Evolutionary conservation across 2,329 filamentous ascomycete species (phyloP), one percentile per base, ranked within the genome.

Genomic region (Dactylella cylindrospora): DNA sequence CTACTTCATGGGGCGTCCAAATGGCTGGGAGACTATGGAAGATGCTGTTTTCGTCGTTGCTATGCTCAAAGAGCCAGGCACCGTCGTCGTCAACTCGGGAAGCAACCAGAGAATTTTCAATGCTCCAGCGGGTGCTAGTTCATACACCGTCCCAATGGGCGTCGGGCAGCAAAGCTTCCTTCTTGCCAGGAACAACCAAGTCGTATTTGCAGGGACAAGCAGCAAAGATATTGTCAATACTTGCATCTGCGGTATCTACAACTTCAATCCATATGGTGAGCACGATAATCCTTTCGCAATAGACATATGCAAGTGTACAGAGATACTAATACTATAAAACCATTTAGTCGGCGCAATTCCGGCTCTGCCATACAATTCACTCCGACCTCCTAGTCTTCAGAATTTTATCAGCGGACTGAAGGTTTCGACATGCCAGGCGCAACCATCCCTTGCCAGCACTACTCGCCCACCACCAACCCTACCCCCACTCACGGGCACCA

Each of bases 161-260:
- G 68, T 76, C 3, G 78, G 78, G 2, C 64, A 71, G 41, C 77
- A 79, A 67, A 72, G 67, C 15, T 81, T 81, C 49, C 70, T 71
- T 1, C 72, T 81, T 3, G 69, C 70, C 2, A 74, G 79, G 3
- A 70, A 72, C 25, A 72, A 71, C 0, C 49, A 72, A 31, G 73
- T 70, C 0, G 72, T 79, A 3, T 62, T 81, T 3, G 73, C 73
- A 9, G 77, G 73, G 5, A 76, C 74, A 0, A 77, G 78, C 7
- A 68, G 76, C n/a, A 78, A 77, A 70, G 74, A 80, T 31, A 75
- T 82, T 29, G 71, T 73, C 1, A 70, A 76, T 33, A 70, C 70
- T 12, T 82, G 79, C 66, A 70, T 75, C 13, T 80, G 77, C 55
- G 77, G 79, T 2, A 72, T 80, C 41, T 80, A 80, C 72, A 81